Conservation (phyloP, 2,329 filamentous ascomycete species). For the Pseudocercospora crystallina region DNA sequence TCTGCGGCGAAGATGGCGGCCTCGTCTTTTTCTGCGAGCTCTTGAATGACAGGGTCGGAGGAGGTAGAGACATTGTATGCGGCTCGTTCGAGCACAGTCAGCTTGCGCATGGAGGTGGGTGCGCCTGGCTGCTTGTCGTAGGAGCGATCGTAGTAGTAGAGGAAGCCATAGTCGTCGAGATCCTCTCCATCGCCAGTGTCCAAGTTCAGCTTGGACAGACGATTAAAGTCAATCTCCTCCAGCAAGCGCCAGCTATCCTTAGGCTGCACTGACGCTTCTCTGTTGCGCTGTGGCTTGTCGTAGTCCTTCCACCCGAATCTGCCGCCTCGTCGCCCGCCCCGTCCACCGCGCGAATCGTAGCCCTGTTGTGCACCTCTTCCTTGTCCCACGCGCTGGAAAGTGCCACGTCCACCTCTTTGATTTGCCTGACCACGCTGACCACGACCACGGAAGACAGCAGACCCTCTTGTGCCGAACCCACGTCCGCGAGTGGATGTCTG, state of each 20-base stretch:
- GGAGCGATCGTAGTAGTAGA: slow-evolving; percentile 95
- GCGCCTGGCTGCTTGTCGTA: slow-evolving; percentile 88
- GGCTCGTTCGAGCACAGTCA: slow-evolving; percentile 85
- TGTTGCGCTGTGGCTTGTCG: slow-evolving; percentile 95
- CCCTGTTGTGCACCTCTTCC: slow-evolving; percentile 65
- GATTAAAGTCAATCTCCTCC: slow-evolving; percentile 98
- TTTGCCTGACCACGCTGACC: slow-evolving; percentile 69
- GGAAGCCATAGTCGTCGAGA: slow-evolving; percentile 90
- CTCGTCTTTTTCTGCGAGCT: slow-evolving; percentile 92
- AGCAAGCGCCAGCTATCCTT: slow-evolving; percentile 93
- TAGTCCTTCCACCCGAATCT: slow-evolving; percentile 98
- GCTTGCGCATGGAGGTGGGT: slow-evolving; percentile 82
- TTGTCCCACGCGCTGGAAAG: slow-evolving; percentile 70
- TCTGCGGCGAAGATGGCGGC: slow-evolving; percentile 96
- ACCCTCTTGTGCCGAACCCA: slow-evolving; percentile 79
- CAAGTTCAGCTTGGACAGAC: slow-evolving; percentile 90
- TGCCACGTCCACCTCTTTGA: slow-evolving; percentile 69
- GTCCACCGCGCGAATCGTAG: slow-evolving; percentile 70
- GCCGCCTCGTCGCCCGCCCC: slow-evolving; percentile 72
- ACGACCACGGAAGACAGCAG: slow-evolving; percentile 76
- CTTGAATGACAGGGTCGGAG: slow-evolving; percentile 93
- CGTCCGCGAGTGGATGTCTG: slow-evolving; percentile 81
- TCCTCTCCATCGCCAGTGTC: slow-evolving; percentile 95
- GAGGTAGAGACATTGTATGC: slow-evolving; percentile 98
- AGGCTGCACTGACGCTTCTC: slow-evolving; percentile 93